Conservation (phyloP, 208 protist species). For the Leishmania major region DNA sequence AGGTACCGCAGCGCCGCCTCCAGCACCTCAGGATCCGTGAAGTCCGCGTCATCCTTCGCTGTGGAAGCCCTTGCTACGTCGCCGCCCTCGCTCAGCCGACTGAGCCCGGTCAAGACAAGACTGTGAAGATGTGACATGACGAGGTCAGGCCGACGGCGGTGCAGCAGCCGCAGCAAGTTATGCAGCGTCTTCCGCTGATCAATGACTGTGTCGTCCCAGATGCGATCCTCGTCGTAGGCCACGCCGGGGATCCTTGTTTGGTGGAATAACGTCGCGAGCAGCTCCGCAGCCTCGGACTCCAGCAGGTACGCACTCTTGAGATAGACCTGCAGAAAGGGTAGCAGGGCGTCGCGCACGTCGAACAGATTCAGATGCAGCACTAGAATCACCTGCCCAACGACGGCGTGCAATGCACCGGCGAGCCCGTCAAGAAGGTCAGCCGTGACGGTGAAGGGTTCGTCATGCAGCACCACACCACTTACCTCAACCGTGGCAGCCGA, state of each 20-base stretch:
- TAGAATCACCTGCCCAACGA: conserved; percentile 44
- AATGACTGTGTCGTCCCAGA: conserved; percentile 66
- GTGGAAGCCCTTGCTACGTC: background rate
- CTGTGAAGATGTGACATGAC: conserved; percentile 55
- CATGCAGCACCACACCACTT: conserved; percentile 30
- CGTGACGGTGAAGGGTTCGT: conserved; percentile 35
- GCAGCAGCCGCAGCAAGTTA: conserved; percentile 65
- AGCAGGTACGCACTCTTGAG: conserved; percentile 59
- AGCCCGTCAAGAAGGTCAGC: conserved; percentile 36
- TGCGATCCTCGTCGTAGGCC: conserved; percentile 35
- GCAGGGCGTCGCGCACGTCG: conserved; percentile 44
- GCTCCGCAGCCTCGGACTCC: conserved; percentile 48
- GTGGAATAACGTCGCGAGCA: conserved; percentile 53
- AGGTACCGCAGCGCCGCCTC: conserved; percentile 78
- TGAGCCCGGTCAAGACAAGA: conserved; percentile 21
- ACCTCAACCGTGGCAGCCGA: conserved; percentile 16
- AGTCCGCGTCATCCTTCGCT: conserved; percentile 22
- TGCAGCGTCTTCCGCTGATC: conserved; percentile 69
- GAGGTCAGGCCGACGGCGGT: conserved; percentile 49
- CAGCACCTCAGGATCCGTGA: conserved; percentile 43
- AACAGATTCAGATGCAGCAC: conserved; percentile 39
- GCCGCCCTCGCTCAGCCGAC: conserved; percentile 16
- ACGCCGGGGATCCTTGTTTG: conserved; percentile 51
- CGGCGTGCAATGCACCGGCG: conserved; percentile 39
- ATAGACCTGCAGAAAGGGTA: conserved; percentile 63